phyloP scores from a whole-genome alignment of 805 yeast species.

The Metschnikowia henanensis region DNA sequence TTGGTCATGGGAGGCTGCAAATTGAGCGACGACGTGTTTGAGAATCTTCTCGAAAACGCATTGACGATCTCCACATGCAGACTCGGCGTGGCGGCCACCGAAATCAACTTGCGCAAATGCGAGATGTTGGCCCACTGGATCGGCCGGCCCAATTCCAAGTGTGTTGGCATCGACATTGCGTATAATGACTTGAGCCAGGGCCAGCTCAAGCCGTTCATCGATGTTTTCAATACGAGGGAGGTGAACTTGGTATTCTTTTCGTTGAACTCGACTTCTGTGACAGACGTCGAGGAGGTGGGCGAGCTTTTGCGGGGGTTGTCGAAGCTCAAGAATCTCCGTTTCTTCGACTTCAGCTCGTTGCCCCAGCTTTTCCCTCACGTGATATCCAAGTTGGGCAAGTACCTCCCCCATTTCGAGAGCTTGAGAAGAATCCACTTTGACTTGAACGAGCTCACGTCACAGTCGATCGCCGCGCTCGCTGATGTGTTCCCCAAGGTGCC shows the following conservation, averaged over 20 bases:
- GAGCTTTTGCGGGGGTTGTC: conserved; percentile 39
- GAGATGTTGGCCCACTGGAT: conserved; percentile 49
- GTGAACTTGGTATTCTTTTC: conserved; percentile 50
- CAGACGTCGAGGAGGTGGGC: conserved; percentile 38
- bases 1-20: conserved; percentile 59
- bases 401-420: conserved; percentile 45
- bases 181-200: conserved; percentile 51
- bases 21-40: conserved; percentile 42
- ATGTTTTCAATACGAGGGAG: conserved; percentile 36
- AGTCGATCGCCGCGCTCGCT: conserved; percentile 49
- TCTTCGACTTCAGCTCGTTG: conserved; percentile 53
- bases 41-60: conserved; percentile 41
- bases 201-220: conserved; percentile 46
- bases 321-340: conserved; percentile 41
- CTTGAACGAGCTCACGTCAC: conserved; percentile 47
- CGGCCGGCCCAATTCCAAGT: conserved; percentile 40
- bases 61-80: conserved; percentile 45
- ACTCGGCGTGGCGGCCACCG: conserved; percentile 55
- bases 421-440: conserved; percentile 56
- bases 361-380: conserved; percentile 54
- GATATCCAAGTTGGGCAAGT: conserved; percentile 43
- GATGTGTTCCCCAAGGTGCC: conserved; percentile 47
- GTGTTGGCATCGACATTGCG: conserved; percentile 57
- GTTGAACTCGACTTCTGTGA: conserved; percentile 49
- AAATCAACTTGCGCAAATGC: conserved; percentile 43